phyloP scores from a whole-genome alignment of 2,329 filamentous ascomycete species.

The Phaeophleospora eucalypticola region DNA sequence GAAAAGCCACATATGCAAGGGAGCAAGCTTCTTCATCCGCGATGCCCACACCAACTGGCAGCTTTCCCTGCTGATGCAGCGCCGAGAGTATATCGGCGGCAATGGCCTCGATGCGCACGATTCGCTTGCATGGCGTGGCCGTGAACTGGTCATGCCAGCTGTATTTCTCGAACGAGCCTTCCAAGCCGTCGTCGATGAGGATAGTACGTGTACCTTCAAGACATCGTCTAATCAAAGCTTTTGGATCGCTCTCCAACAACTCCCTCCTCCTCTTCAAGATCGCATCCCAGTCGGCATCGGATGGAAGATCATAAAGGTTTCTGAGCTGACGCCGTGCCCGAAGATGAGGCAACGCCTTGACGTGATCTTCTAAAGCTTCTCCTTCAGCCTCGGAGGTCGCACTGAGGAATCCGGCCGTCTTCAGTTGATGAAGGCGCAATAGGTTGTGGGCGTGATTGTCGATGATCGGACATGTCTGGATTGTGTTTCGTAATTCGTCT shows the following conservation, averaged over 20 bases:
- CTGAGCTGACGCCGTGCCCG: constrained; percentile 67
- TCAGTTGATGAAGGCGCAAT: constrained; percentile 49
- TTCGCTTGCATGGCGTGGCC: constrained; percentile 61
- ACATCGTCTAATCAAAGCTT: constrained; percentile 60
- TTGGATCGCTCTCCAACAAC: constrained; percentile 44
- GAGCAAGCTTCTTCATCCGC: constrained; percentile 30
- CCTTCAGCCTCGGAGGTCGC: constrained; percentile 72
- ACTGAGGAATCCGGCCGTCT: constrained; percentile 53
- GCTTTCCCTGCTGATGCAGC: constrained; percentile 27
- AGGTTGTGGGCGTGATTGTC: constrained; percentile 72
- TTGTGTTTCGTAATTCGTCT: constrained; percentile 24
- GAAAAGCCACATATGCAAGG: constrained; percentile 41
- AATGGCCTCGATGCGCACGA: constrained; percentile 72
- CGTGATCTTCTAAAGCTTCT: constrained; percentile 59
- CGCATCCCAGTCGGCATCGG: constrained; percentile 57
- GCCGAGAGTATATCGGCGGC: constrained; percentile 60
- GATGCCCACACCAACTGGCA: constrained; percentile 27
- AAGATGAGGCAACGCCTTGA: constrained; percentile 62
- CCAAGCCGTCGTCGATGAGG: constrained; percentile 73
- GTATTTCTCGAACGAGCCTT: constrained; percentile 56
- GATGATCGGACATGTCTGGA: constrained; percentile 54
- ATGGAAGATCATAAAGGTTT: constrained; percentile 55
- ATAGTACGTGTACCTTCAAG: constrained; percentile 69
- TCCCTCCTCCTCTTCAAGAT: constrained; percentile 49
- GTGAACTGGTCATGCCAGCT: constrained; percentile 65